These are phyloP conservation scores for Podospora pseudoanserina DNA, from an alignment of 495 filamentous ascomycete species.

Conservation along the genomic window DNA sequence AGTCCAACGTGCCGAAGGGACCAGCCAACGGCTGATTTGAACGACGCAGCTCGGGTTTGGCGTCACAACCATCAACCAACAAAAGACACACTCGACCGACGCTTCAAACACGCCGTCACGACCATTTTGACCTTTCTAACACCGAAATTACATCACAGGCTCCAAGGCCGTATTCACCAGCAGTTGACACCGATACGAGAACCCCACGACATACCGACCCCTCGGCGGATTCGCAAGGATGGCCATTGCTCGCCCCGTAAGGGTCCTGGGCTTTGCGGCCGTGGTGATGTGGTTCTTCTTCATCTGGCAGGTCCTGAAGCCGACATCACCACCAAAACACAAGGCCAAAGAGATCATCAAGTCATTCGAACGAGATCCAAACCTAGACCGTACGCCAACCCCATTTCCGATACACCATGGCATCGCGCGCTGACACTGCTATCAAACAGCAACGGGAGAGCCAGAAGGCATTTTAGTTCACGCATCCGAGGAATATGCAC, in stretches of 20 bases:
- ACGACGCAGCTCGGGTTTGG: background rate
- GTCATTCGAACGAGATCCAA: slow-evolving; percentile 69
- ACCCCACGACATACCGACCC: background rate
- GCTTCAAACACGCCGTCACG: background rate
- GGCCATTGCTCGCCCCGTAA: slow-evolving; percentile 78
- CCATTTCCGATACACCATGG: background rate
- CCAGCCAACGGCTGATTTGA: background rate
- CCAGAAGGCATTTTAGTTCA: slow-evolving; percentile 69
- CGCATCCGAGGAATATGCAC: slow-evolving; percentile 68
- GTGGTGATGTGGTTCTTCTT: slow-evolving; percentile 70
- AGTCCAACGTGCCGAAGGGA: slow-evolving; percentile 2
- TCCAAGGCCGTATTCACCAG: background rate
- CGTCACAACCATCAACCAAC: background rate
- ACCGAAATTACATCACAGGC: background rate
- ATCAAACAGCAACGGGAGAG: slow-evolving; percentile 66
- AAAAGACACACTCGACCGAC: background rate
- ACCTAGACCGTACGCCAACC: slow-evolving; percentile 65
- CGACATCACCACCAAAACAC: slow-evolving; percentile 28
- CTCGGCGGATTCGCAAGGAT: slow-evolving; percentile 40
- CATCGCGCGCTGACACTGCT: background rate
- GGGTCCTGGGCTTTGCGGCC: slow-evolving; percentile 68
- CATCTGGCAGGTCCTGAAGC: slow-evolving; percentile 63
- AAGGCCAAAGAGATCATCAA: slow-evolving; percentile 20
- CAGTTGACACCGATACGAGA: background rate
- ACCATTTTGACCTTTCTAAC: background rate